Evolutionary conservation across 108 stramenopile species (phyloP).

Genomic region (Cyclotella distinguenda): DNA sequence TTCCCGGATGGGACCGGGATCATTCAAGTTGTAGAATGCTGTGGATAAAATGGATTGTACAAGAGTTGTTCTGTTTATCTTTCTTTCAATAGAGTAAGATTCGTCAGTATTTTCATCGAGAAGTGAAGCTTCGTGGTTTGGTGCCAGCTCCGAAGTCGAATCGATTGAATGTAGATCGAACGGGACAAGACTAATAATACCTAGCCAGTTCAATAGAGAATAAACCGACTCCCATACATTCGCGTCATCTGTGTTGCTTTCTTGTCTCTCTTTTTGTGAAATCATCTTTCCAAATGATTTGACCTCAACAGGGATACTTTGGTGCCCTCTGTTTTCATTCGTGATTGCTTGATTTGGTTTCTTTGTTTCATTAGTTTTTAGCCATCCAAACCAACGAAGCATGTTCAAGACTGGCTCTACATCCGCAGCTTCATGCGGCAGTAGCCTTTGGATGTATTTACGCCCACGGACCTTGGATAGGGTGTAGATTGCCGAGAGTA

Average conservation of each 20-base stretch:
- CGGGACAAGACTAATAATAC: conserved; percentile 91
- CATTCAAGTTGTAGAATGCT: conserved; percentile 60
- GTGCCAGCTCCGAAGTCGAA: conserved; percentile 40
- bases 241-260: conserved; percentile 31
- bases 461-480: conserved; percentile 91
- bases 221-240: conserved; percentile 92
- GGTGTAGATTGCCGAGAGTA: conserved; percentile 83
- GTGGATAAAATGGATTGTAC: conserved; percentile 57
- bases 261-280: conserved; percentile 25
- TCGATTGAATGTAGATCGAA: conserved; percentile 90
- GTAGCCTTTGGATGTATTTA: conserved; percentile 82
- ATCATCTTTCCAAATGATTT: conserved; percentile 30
- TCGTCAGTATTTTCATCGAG: no score
- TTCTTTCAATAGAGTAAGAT: no score
- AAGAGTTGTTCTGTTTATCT: conserved; percentile 47
- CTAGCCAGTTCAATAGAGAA: conserved; percentile 95
- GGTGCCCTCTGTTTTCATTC: background rate
- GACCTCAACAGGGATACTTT: conserved; percentile 14
- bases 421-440: conserved; percentile 91
- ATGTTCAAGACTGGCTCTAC: conserved; percentile 84
- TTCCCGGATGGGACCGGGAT: conserved; percentile 91
- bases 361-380: conserved; percentile 13
- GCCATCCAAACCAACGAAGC: conserved; percentile 54
- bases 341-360: background rate
- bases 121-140: background rate